These are phyloP conservation scores for Heritiera fomes DNA, from an alignment of 345 rosid genomes.

Conservation along the genomic window DNA sequence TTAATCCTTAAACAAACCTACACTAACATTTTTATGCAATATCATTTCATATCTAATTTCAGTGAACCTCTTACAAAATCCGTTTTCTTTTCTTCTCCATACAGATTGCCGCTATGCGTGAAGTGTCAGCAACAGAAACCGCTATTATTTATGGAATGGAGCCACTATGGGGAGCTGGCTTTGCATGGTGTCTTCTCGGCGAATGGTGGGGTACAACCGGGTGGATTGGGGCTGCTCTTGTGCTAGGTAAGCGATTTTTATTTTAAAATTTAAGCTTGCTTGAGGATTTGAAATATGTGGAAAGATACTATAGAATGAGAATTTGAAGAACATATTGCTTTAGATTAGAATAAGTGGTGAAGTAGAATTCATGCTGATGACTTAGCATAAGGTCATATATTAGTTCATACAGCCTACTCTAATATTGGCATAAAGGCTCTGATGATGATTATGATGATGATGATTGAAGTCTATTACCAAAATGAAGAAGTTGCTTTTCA, in stretches of 20 bases:
- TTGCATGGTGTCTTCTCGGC: conserved; percentile 73
- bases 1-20: not conserved
- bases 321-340: no score
- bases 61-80: not conserved
- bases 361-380: no score
- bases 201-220: conserved; percentile 66
- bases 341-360: no score
- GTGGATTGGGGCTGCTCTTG: conserved; percentile 67
- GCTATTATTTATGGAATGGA: conserved; percentile 67
- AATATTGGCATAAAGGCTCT: no score
- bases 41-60: not conserved
- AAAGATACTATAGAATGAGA: no score
- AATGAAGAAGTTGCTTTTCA: not conserved
- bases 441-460: no score
- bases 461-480: no score
- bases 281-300: not conserved
- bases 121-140: conserved; percentile 60
- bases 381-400: no score
- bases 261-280: not conserved
- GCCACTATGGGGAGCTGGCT: conserved; percentile 69
- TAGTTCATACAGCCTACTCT: no score
- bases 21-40: not conserved
- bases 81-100: not conserved
- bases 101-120: conserved; percentile 61
- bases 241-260: conserved; percentile 43